Conservation (phyloP, 345 rosid genomes). For the Brassica napus region DNA sequence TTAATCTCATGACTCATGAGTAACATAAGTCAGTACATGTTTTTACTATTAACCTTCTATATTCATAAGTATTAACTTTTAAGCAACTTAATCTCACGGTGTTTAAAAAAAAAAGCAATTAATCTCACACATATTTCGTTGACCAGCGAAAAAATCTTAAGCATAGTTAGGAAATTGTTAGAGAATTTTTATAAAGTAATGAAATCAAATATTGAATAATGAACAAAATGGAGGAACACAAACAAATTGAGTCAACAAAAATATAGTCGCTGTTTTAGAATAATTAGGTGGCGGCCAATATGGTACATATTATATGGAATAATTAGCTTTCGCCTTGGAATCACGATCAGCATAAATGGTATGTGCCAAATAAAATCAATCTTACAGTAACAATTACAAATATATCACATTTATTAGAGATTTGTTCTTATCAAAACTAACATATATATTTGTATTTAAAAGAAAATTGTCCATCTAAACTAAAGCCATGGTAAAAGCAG, state of each 20-base stretch:
- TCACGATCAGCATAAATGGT: background rate
- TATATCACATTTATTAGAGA: background rate
- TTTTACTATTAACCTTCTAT: background rate
- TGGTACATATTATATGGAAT: background rate
- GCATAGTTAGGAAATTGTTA: background rate
- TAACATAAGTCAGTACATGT: background rate
- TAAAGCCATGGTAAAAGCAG: background rate
- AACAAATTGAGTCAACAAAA: background rate
- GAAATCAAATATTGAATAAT: background rate
- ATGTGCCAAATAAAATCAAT: background rate
- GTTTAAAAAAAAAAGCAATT: background rate
- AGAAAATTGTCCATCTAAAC: background rate
- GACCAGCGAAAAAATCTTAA: background rate
- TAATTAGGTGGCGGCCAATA: constrained; percentile 16
- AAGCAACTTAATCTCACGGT: background rate
- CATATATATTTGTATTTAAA: background rate
- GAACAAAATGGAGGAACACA: background rate
- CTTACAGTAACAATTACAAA: background rate
- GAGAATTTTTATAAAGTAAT: background rate
- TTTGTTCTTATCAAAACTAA: background rate
- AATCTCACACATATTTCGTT: background rate
- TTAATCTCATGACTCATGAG: background rate
- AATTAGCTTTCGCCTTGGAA: background rate
- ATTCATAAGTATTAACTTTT: background rate
- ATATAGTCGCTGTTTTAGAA: background rate